Evolutionary conservation across 192 early-diverging fungal genomes (phyloP), one percentile per base, ranked within the genome.

Genomic region (Entrophospora sp.): DNA sequence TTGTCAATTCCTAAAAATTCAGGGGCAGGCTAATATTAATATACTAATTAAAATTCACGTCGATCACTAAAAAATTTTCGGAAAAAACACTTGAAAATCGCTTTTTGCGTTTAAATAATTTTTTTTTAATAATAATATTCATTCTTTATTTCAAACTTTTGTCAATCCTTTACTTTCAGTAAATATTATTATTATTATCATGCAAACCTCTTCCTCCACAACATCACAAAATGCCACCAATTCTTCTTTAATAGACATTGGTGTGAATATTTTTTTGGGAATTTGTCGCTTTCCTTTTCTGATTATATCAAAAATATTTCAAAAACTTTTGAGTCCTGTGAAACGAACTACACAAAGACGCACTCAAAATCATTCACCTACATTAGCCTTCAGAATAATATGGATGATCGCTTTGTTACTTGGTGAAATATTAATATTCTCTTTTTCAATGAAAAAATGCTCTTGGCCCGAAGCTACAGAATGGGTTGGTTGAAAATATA

Each of bases 361-460:
- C 24, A 20, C 8, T 38, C 55, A 36, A 22, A 57, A 37, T 13
- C 55, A 34, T 18, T 57, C 55, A 3, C 55, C 55, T 2, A 32
- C 55, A 25, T 37, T 25, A 36, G 12, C 34, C 25, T 44, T 63
- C n/a, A 63, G 22, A 48, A 24, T 63, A 31, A 48, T 63, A 63
- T 66, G 64, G 48, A 25, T 55, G 14, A 1, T 36, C n/a, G 64
- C 64, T 10, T 30, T 66, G 6, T 27, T 66, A 22, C 12, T 55
- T 13, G 64, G 64, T 16, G 64, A 66, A 55, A 22, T 66, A 2
- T 55, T 66, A 2, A 38, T 66, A 27, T 66, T 66, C 28, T 43
- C 18, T 27, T 55, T 51, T 13, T 32, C 64, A 30, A 55, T 52
- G 48, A 16, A 10, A 31, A 53, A 66, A 38, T 66, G 64, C 55